Evolutionary conservation across 2,329 filamentous ascomycete genomes (phyloP).

Genomic region (Paraphaeosphaeria minitans): DNA sequence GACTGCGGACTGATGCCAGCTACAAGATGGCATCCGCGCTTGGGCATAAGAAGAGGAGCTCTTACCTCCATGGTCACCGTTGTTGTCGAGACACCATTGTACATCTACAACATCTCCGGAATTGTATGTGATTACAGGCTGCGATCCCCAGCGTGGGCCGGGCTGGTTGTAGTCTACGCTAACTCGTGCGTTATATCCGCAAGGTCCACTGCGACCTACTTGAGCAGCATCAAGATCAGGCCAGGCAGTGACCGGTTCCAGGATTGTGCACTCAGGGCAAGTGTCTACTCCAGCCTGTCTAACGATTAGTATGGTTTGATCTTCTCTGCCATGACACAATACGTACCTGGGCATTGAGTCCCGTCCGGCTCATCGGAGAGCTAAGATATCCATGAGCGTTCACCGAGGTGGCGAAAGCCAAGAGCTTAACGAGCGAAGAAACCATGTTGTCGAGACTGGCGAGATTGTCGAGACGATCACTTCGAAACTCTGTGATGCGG

Average conservation of each 20-base stretch:
- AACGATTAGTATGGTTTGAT: neutral
- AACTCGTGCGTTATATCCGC: conserved; percentile 44
- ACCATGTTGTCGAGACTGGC: conserved; percentile 25
- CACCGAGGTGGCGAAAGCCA: conserved; percentile 27
- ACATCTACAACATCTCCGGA: conserved; percentile 37
- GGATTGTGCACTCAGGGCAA: conserved; percentile 43
- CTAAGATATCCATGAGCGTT: conserved; percentile 41
- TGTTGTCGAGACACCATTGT: conserved; percentile 43
- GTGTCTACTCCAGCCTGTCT: conserved; percentile 34
- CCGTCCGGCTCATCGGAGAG: conserved; percentile 41
- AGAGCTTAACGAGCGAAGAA: conserved; percentile 18
- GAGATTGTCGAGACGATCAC: conserved; percentile 4
- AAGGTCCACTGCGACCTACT: conserved; percentile 40
- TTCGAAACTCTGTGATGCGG: neutral
- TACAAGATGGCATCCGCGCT: neutral
- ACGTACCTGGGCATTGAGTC: conserved; percentile 37
- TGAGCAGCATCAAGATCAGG: conserved; percentile 34
- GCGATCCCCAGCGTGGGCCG: conserved; percentile 35
- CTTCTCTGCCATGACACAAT: neutral
- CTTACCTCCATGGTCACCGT: conserved; percentile 38
- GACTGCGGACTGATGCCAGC: neutral
- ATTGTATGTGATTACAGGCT: conserved; percentile 38
- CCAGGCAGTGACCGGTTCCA: conserved; percentile 42
- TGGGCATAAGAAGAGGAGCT: neutral
- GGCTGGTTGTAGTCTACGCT: conserved; percentile 43